These are phyloP conservation scores for Lipomyces lipofer DNA, from an alignment of 805 yeast species.

Conservation along the genomic window DNA sequence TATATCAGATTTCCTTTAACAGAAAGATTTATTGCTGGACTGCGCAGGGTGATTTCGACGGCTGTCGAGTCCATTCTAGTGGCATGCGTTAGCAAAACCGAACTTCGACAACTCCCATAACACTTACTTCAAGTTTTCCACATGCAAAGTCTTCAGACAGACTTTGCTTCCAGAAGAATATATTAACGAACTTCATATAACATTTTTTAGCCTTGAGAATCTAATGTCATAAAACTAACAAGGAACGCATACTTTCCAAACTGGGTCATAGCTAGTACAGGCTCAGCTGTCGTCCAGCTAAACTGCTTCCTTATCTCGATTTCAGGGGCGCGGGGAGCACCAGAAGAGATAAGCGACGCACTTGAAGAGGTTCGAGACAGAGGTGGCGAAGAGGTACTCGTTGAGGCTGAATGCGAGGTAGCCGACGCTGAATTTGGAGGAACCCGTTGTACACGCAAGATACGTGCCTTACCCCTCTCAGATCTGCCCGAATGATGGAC, in stretches of 20 bases:
- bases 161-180: conserved; percentile 23
- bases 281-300: conserved; percentile 18
- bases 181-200: conserved; percentile 9
- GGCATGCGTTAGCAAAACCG: no score
- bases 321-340: neutral
- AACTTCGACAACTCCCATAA: no score
- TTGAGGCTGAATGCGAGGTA: neutral
- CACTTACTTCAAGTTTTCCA: conserved; percentile 11
- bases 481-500: neutral
- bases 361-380: neutral
- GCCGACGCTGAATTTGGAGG: neutral
- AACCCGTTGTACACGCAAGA: neutral
- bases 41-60: conserved; percentile 12
- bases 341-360: neutral
- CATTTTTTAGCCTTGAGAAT: neutral
- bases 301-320: conserved; percentile 16
- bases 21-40: conserved; percentile 15
- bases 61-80: conserved; percentile 10
- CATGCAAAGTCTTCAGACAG: conserved; percentile 7
- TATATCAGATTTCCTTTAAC: conserved; percentile 7
- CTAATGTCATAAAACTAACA: neutral
- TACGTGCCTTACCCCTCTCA: neutral
- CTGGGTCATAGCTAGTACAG: conserved; percentile 19
- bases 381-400: neutral
- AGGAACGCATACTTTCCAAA: conserved; percentile 3